These are phyloP conservation scores for Calendula officinalis DNA, from an alignment of 129 eudicot species.

Conservation along the genomic window DNA sequence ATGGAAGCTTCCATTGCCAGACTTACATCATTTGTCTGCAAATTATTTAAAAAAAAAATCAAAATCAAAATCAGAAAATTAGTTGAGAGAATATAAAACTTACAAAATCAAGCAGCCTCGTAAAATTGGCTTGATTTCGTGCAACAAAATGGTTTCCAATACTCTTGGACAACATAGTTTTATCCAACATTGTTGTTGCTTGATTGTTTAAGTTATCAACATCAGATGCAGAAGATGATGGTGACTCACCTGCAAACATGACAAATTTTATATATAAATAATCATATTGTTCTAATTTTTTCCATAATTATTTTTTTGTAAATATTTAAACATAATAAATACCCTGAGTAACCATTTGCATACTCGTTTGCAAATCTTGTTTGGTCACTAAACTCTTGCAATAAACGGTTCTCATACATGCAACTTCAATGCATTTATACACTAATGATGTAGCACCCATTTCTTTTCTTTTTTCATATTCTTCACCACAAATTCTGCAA, in stretches of 20 bases:
- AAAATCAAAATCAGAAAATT: neutral
- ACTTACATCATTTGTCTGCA: slow-evolving; percentile 63
- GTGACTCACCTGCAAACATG: slow-evolving; percentile 73
- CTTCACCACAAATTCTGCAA: slow-evolving; percentile 73
- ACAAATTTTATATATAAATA: neutral
- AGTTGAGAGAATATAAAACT: slow-evolving; percentile 32
- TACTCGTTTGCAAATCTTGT: slow-evolving; percentile 47
- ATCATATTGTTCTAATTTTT: neutral
- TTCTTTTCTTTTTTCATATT: slow-evolving; percentile 64
- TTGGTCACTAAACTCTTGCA: slow-evolving; percentile 48
- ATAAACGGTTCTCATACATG: slow-evolving; percentile 72
- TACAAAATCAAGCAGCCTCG: slow-evolving; percentile 83
- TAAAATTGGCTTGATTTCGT: slow-evolving; percentile 53
- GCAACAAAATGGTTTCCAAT: slow-evolving; percentile 49
- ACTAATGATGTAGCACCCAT: slow-evolving; percentile 83
- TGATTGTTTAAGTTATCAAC: slow-evolving; percentile 76
- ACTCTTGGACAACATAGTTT: slow-evolving; percentile 33
- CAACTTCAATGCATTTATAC: slow-evolving; percentile 94
- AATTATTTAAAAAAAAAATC: slow-evolving; percentile 19
- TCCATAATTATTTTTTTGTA: neutral
- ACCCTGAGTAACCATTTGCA: slow-evolving; percentile 60
- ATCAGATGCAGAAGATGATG: slow-evolving; percentile 97
- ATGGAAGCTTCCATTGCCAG: slow-evolving; percentile 89
- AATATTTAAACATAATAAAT: slow-evolving; percentile 19
- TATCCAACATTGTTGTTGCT: slow-evolving; percentile 40